These are phyloP conservation scores for Hyaloscypha finlandica DNA, from an alignment of 495 filamentous ascomycete species.

Conservation along the genomic window DNA sequence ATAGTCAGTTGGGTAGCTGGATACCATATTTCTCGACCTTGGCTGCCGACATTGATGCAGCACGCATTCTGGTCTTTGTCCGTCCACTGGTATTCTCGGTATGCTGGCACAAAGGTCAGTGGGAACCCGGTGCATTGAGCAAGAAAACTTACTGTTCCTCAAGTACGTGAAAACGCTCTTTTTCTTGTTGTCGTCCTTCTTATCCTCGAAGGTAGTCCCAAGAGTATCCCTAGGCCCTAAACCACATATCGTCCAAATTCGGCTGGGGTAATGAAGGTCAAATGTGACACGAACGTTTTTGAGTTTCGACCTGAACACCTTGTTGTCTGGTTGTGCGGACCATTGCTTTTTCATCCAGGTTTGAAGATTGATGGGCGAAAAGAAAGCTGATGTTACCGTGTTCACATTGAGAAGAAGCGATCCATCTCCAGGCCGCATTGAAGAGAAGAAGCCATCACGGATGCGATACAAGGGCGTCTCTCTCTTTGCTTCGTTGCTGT, in stretches of 20 bases:
- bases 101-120: not conserved
- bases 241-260: too few relatives aligned
- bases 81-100: not conserved
- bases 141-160: too few relatives aligned
- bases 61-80: not conserved
- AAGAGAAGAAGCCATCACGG: slow-evolving; percentile 65
- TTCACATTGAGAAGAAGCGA: slow-evolving; percentile 62
- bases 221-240: too few relatives aligned
- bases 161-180: too few relatives aligned
- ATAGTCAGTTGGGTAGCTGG: slow-evolving; percentile 10
- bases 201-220: too few relatives aligned
- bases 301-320: not conserved
- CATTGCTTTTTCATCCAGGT: not conserved
- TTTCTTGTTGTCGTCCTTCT: too few relatives aligned
- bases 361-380: slow-evolving; percentile 36
- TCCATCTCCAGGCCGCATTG: slow-evolving; percentile 62
- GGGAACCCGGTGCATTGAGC: not conserved
- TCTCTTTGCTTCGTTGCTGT: too few relatives aligned
- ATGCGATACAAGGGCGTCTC: not conserved
- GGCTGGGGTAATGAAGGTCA: too few relatives aligned
- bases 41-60: slow-evolving; percentile 16
- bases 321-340: not conserved
- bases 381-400: slow-evolving; percentile 32
- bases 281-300: too few relatives aligned
- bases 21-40: slow-evolving; percentile 4